Evolutionary conservation across 176 grass and related monocot species (phyloP).

Genomic region (Oryza meyeriana): DNA sequence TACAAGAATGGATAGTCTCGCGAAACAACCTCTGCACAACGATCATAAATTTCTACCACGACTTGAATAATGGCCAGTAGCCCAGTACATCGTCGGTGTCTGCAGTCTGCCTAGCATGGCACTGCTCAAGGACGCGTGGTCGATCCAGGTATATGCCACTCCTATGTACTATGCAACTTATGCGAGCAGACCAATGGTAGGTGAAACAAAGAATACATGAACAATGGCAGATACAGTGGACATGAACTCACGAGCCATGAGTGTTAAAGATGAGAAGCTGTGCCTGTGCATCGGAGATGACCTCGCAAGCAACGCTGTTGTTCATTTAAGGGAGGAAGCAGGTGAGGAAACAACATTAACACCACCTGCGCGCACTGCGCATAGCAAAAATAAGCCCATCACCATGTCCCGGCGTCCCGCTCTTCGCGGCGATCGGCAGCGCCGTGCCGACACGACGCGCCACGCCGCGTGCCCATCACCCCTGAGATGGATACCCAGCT

Average conservation of each 20-base stretch:
- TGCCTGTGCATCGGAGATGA: neutral
- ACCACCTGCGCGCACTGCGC: neutral
- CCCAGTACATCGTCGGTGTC: neutral
- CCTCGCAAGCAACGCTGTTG: neutral
- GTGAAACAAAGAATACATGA: conserved; percentile 24
- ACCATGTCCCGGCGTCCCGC: neutral
- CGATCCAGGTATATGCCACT: neutral
- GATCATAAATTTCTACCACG: neutral
- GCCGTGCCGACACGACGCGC: neutral
- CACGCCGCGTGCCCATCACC: neutral
- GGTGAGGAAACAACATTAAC: conserved; percentile 4
- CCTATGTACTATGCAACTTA: neutral
- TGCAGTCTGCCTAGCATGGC: conserved; percentile 12
- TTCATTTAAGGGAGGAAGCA: neutral
- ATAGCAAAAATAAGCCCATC: neutral
- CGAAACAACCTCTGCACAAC: neutral
- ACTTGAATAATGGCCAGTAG: neutral
- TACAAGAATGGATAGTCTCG: neutral
- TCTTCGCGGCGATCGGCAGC: neutral
- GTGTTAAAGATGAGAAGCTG: neutral
- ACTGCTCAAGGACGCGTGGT: neutral
- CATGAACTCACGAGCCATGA: neutral
- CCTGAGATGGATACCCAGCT: neutral
- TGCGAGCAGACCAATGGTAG: conserved; percentile 18
- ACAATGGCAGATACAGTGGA: neutral